Percentiles rank a stretch among this genome's conserved stretches.
phyloP scores from a whole-genome alignment of 1,284 basidiomycete species.

The Ganoderma lucidum region DNA sequence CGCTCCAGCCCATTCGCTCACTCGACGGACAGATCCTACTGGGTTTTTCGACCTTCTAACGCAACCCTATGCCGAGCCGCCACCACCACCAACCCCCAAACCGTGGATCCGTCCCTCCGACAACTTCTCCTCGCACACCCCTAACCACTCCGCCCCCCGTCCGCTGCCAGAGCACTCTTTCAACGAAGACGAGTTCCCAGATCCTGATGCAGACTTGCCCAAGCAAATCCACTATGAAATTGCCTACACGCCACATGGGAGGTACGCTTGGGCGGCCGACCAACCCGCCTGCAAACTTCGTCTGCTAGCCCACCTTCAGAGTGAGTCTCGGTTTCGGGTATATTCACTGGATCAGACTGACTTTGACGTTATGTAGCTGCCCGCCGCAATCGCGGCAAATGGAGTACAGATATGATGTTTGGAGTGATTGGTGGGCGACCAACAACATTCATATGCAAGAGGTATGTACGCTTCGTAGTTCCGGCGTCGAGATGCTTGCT shows the following conservation, averaged over 20 bases:
- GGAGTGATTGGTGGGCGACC: constrained; percentile 34
- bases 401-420: constrained; percentile 44
- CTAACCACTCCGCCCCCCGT: not conserved
- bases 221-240: not conserved
- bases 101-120: not conserved
- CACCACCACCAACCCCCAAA: constrained; percentile 4
- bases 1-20: too few species aligned
- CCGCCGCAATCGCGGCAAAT: not conserved
- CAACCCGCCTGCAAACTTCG: not conserved
- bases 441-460: constrained; percentile 57
- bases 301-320: not conserved
- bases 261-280: constrained; percentile 4
- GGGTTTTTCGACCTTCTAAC: constrained; percentile 13
- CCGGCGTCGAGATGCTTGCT: too few species aligned
- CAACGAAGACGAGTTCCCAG: constrained; percentile 1
- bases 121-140: not conserved
- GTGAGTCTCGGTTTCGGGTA: not conserved
- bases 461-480: constrained; percentile 42
- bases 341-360: not conserved
- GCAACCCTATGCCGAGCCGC: constrained; percentile 7
- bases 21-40: not conserved
- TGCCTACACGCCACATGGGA: constrained; percentile 2
- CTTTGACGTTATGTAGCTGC: not conserved
- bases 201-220: constrained; percentile 1
- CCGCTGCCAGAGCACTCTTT: not conserved